Percentiles rank a stretch among this genome's conserved stretches.
These are phyloP conservation scores for Backusella mclennaniae DNA, from an alignment of 192 early-diverging fungal species.

Conservation along the genomic window DNA sequence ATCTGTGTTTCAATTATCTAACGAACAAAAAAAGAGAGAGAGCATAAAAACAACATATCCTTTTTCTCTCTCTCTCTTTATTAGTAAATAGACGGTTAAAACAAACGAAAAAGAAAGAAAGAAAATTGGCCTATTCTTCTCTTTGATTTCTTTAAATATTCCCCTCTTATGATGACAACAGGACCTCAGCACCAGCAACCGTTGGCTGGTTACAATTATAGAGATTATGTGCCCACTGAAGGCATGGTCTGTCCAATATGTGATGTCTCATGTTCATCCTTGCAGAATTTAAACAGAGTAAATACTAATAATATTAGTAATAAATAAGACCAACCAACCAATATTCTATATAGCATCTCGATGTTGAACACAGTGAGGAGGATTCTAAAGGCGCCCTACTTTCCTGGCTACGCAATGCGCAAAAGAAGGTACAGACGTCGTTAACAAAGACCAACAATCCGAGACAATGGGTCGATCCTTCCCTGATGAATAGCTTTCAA, in stretches of 20 bases:
- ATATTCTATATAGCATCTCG: constrained; percentile 38
- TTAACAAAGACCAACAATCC: background rate
- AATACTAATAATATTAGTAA: background rate
- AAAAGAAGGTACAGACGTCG: constrained; percentile 44
- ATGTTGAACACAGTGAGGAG: constrained; percentile 49
- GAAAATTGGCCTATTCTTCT: too few relatives aligned
- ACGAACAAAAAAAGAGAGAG: background rate
- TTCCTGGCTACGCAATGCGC: constrained; percentile 51
- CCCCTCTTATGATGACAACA: constrained; percentile 4
- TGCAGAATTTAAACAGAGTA: constrained; percentile 31
- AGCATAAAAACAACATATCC: background rate
- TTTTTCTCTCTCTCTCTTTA: too few relatives aligned
- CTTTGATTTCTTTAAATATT: background rate
- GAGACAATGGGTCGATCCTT: constrained; percentile 32
- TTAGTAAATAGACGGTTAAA: too few relatives aligned
- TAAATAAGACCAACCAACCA: background rate
- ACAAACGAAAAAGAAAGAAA: too few relatives aligned
- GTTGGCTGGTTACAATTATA: constrained; percentile 28
- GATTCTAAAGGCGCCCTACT: constrained; percentile 49
- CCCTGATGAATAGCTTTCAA: constrained; percentile 43
- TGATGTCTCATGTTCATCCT: constrained; percentile 27
- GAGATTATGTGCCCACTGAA: constrained; percentile 33
- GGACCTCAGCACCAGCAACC: background rate
- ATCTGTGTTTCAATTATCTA: background rate
- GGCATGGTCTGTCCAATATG: constrained; percentile 38